phyloP scores from a whole-genome alignment of 768 basidiomycete genomes.

The Boletus fagicola region DNA sequence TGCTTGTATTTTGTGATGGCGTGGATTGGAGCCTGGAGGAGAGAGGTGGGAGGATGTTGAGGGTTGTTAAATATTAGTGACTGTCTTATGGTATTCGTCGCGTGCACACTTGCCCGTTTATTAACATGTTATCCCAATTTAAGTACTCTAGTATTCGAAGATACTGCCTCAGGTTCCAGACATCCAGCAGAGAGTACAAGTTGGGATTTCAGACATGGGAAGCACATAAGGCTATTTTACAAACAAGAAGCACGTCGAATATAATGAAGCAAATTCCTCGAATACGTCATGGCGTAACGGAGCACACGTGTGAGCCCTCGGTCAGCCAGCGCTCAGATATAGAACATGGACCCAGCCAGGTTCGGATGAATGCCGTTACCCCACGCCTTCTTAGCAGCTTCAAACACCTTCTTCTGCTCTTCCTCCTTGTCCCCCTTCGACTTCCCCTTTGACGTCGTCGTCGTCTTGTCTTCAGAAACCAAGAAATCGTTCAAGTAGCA shows the following conservation, averaged over 20 bases:
- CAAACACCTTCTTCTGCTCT: slow-evolving; percentile 21
- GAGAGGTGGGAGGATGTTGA: slow-evolving; percentile 36
- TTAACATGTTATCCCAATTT: background rate
- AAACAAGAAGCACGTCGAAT: background rate
- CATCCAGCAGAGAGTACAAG: background rate
- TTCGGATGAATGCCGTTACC: slow-evolving; percentile 56
- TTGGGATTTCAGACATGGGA: background rate
- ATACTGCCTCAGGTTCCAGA: background rate
- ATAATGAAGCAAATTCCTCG: background rate
- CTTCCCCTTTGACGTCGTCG: slow-evolving; percentile 35
- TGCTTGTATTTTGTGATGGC: slow-evolving; percentile 78
- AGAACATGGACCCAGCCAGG: slow-evolving; percentile 70
- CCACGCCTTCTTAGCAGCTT: slow-evolving; percentile 39
- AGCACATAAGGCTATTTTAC: background rate
- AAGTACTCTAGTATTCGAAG: background rate
- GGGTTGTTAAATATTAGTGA: background rate
- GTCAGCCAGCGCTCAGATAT: slow-evolving; percentile 44
- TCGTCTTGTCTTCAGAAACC: slow-evolving; percentile 50
- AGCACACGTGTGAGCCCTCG: background rate
- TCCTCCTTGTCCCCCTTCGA: slow-evolving; percentile 33
- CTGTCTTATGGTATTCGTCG: background rate
- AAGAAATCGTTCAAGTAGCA: slow-evolving; percentile 75
- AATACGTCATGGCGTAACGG: background rate
- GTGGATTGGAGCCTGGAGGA: slow-evolving; percentile 52
- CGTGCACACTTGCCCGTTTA: background rate